Evolutionary conservation across 2,329 filamentous ascomycete genomes (phyloP), one percentile per base, ranked within the genome.

Genomic region (Aspergillus nomiae): DNA sequence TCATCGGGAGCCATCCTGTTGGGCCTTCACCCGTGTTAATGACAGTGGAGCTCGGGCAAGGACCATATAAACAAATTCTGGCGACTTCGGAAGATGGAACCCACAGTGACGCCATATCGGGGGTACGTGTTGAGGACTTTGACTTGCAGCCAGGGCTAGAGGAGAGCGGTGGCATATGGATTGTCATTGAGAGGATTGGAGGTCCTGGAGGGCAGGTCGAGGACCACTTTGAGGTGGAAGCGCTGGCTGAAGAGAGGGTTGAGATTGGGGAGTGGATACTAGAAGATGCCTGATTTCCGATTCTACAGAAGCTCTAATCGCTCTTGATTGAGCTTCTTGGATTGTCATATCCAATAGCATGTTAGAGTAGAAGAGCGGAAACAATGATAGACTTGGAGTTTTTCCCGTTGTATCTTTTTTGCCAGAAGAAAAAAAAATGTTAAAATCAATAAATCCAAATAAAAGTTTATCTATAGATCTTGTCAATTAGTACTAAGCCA

Each of bases 181-280:
- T 97, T 59, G 89, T 97, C 7, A 81, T 97, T 48, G 93, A 97
- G 77, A 85, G 90, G 67, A 85, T 94, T 71, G 90, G 88, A n/a
- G 85, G 84, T 12, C 82, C 82, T 51, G 78, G 79, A 6, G 82
- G 87, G 84, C 78, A 81, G 61, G 76, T 80, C 12, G 75, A 79
- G 59, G 79, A 81, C 60, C 74, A 77, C 58, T 72, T 81, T 57
- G 74, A 80, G 59, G 76, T 82, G 4, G 80, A 81, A 63, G 77
- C 79, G 21, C 69, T 82, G 60, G 74, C 74, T 1, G 79, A 80
- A 62, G 79, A 80, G 64, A 69, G 73, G 46, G 76, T 82, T 24
- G 78, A 78, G 30, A 77, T 81, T 61, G 80, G 79, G 1, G 70
- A 77, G 58, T 81, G 79, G 79, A 71, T 74, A n/a, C 67, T 76